These are phyloP conservation scores for Zygosaccharomyces sapae DNA, from an alignment of 1,139 yeast genomes.

Conservation along the genomic window DNA sequence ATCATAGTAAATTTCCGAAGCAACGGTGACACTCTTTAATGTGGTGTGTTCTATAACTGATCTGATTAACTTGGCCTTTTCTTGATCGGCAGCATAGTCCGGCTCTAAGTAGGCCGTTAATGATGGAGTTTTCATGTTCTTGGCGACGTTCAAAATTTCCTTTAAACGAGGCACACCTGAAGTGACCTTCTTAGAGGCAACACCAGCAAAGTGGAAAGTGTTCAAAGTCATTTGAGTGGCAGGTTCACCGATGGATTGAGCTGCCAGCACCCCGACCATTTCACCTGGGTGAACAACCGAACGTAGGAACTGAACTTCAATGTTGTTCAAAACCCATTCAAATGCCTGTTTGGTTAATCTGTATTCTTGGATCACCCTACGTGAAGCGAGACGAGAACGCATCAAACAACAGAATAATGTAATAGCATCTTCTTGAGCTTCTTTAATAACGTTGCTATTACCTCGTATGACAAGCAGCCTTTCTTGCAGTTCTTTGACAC, in stretches of 20 bases:
- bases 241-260: constrained; percentile 99
- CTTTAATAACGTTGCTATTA: constrained; percentile 61
- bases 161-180: constrained; percentile 99
- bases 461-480: constrained; percentile 82
- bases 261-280: constrained; percentile 99
- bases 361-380: constrained; percentile 89
- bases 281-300: constrained; percentile 98
- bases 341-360: constrained; percentile 80
- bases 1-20: constrained; percentile 94
- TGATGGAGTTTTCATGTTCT: constrained; percentile 97
- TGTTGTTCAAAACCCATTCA: constrained; percentile 93
- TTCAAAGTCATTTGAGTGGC: constrained; percentile 99
- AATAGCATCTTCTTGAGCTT: constrained; percentile 93
- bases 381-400: constrained; percentile 85
- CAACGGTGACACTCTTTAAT: constrained; percentile 90
- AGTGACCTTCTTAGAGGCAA: constrained; percentile 96
- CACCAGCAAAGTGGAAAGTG: constrained; percentile 99
- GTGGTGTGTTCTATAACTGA: constrained; percentile 97
- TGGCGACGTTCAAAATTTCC: constrained; percentile 98
- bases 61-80: constrained; percentile 89
- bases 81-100: constrained; percentile 81
- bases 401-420: constrained; percentile 84
- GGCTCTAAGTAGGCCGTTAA: constrained; percentile 83
- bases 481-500: constrained; percentile 66
- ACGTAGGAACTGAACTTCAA: constrained; percentile 88